Conservation (phyloP, 2,329 filamentous ascomycete genomes). For the Epichloe hybrida region DNA sequence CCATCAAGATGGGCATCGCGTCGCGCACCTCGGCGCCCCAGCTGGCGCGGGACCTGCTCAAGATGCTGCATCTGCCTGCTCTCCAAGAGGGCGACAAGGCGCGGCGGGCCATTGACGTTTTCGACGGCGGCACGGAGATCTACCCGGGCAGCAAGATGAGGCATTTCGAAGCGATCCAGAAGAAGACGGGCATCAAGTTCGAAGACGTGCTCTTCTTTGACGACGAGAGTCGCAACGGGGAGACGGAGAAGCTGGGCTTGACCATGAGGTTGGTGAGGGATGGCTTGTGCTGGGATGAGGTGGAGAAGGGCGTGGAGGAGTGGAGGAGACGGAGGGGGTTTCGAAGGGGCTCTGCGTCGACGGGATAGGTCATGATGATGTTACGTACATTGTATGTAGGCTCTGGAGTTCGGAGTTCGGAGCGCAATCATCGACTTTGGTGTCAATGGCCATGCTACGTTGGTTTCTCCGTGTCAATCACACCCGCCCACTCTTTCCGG, state of each 20-base stretch:
- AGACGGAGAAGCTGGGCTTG: slow-evolving; percentile 67
- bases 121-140: slow-evolving; percentile 49
- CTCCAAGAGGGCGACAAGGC: slow-evolving; percentile 17
- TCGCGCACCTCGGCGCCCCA: slow-evolving; percentile 70
- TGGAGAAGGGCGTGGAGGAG: slow-evolving; percentile 65
- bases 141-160: slow-evolving; percentile 71
- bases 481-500: too few species aligned
- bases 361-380: too few species aligned
- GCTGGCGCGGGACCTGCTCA: slow-evolving; percentile 68
- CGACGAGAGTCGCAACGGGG: slow-evolving; percentile 74
- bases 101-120: slow-evolving; percentile 41
- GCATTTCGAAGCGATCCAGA: slow-evolving; percentile 65
- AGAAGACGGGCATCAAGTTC: slow-evolving; percentile 56
- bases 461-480: too few species aligned
- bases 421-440: too few species aligned
- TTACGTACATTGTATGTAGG: too few species aligned
- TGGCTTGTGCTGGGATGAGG: slow-evolving; percentile 61
- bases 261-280: slow-evolving; percentile 73
- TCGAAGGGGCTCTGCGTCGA: neutral
- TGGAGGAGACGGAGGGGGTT: slow-evolving; percentile 64
- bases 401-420: too few species aligned
- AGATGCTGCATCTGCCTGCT: slow-evolving; percentile 49
- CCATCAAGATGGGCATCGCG: slow-evolving; percentile 53
- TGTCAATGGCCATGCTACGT: too few species aligned
- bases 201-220: slow-evolving; percentile 94